These are phyloP conservation scores for Solanum neorickii DNA, from an alignment of 257 asterid genomes.

Conservation along the genomic window DNA sequence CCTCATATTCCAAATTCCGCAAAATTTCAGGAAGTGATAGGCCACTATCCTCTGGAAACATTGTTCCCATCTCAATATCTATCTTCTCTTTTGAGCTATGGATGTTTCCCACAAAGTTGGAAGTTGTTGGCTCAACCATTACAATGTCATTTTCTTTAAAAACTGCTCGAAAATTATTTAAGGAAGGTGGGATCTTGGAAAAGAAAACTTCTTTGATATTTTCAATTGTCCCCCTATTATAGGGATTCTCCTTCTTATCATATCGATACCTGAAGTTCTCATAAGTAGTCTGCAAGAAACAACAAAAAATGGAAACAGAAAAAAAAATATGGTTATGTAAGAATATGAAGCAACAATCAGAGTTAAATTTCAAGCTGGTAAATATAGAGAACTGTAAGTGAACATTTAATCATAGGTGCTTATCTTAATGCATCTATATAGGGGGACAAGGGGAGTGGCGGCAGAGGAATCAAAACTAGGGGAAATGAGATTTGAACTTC, in stretches of 20 bases:
- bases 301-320: background rate
- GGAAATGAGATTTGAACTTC: background rate
- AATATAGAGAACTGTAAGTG: background rate
- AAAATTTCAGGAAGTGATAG: conserved; percentile 48
- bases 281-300: conserved; percentile 67
- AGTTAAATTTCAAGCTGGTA: background rate
- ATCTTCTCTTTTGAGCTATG: conserved; percentile 50
- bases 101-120: conserved; percentile 21
- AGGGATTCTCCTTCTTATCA: conserved; percentile 77
- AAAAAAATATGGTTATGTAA: background rate
- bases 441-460: too few relatives aligned
- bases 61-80: conserved; percentile 65
- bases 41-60: conserved; percentile 27
- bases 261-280: conserved; percentile 86
- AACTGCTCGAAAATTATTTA: conserved; percentile 45
- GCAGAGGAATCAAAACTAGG: background rate
- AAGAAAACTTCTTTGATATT: conserved; percentile 64
- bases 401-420: background rate
- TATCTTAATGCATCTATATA: background rate
- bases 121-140: conserved; percentile 21
- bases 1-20: conserved; percentile 44
- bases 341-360: background rate
- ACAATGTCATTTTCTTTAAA: conserved; percentile 45
- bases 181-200: conserved; percentile 68
- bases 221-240: conserved; percentile 55